Conservation (phyloP, 306 rosid genomes). For the Begonia masoniana region DNA sequence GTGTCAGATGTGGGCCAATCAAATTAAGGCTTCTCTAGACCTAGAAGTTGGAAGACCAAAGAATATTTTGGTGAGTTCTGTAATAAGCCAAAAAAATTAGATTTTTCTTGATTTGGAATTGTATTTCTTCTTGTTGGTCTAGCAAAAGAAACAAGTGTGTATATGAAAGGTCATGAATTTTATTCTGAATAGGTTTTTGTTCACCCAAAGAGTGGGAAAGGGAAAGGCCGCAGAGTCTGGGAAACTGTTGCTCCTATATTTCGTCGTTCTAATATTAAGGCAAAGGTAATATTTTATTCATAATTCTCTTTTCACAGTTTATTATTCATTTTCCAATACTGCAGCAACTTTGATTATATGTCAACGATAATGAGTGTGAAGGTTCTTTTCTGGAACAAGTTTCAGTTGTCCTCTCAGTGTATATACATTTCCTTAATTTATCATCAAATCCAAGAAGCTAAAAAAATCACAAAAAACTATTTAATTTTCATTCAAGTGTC, state of each 20-base stretch:
- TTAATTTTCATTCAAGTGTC: too few species aligned
- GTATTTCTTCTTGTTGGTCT: constrained; percentile 7
- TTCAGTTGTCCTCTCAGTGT: too few species aligned
- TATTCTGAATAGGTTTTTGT: constrained; percentile 69
- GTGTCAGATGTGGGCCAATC: constrained; percentile 73
- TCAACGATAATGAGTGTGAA: too few species aligned
- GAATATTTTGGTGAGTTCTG: constrained; percentile 67
- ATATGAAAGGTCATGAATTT: constrained; percentile 21
- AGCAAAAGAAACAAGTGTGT: constrained; percentile 4
- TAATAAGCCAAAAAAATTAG: constrained; percentile 10
- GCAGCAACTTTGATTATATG: too few species aligned
- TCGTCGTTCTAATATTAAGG: constrained; percentile 58
- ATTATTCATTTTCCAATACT: too few species aligned
- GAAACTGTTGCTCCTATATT: constrained; percentile 75
- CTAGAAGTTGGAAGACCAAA: constrained; percentile 57
- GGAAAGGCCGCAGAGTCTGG: constrained; percentile 71
- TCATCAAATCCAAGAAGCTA: too few species aligned
- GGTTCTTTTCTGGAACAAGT: too few species aligned
- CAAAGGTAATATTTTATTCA: constrained; percentile 43
- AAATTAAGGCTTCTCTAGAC: constrained; percentile 31
- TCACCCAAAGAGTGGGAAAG: constrained; percentile 92
- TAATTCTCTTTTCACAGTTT: too few species aligned
- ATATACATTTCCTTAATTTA: too few species aligned
- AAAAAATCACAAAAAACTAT: too few species aligned
- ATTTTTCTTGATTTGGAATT: constrained; percentile 7